Base-by-base conservation (phyloP, 2,329 filamentous ascomycete species). In the Pestalotiopsis sp. region DNA sequence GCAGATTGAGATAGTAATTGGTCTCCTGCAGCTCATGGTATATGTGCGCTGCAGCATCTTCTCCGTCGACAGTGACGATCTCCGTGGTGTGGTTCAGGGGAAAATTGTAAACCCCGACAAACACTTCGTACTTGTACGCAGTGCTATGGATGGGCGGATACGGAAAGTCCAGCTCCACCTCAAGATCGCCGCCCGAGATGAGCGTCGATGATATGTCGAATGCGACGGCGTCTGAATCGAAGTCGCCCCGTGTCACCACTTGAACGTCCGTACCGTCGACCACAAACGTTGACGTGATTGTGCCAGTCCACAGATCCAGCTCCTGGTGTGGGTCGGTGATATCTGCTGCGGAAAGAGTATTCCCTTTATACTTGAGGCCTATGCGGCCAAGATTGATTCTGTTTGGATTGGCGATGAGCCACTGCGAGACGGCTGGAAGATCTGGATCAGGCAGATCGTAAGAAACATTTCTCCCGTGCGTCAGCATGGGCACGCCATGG, bases 341-440 rank as follows among this genome's bases (percentile, higher is more conserved):
- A 0, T 73, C 61, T 2, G 69, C 69, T 6, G 78, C 73, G 0
- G 75, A 71, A 1, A 84, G 72, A 0, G 77, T 78, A 0, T 69
- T 52, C 0, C 72, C 75, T 20, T 76, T 75, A 58, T 82, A 83
- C 23, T 73, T 77, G 4, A 84, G 76, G 0, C 83, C 81, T 17
- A 84, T 80, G 1, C 81, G 78, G 2, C 81, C 82, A 1, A 84
- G 72, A 61, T 84, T 84, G 41, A 84, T 75, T 2, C 82, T 78
- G 27, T 84, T 83, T 0, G 81, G 82, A 59, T 84, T 85, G n/a
- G 81, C 79, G 38, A 86, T 86, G 23, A 88, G 75, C 86, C 86
- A 89, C 68, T 87, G 83, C 3, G 83, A 84, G 13, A 80, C 73
- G 13, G 75, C 73, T 4, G 79, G 80, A 4, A 82, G 77, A 0